Evolutionary conservation across 2,329 filamentous ascomycete species (phyloP), one percentile per base, ranked within the genome.

Genomic region (Mycosphaerella sp.): DNA sequence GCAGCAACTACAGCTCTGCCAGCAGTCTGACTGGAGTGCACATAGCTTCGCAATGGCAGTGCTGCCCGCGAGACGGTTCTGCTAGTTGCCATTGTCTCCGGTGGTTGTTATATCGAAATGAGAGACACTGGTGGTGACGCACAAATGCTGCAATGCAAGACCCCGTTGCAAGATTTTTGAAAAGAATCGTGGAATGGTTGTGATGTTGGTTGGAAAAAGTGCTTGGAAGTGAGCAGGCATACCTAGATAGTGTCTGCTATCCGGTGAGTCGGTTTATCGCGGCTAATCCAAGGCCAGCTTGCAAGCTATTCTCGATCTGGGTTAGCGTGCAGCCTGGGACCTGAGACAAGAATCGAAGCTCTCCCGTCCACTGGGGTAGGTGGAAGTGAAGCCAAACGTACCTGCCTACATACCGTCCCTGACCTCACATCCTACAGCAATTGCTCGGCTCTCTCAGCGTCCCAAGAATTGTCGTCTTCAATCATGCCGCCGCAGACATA

Each of bases 401-500:
- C 34, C 9, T 36, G 4, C 3, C 34, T n/a, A 11, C 34, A 38
- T n/a, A 6, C 12, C 34, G 5, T 29, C 4, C 21, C 21, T 21
- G 21, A 21, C 21, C 21, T 21, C 21, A 21, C 21, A 21, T 21
- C 21, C 21, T 21, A 21, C 21, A 21, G 21, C 26, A 29, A 29
- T 7, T 29, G 26, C 26, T 29, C 26, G 26, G 6, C 26, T 29
- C 26, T 6, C 26, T 7, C 26, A 29, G 26, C 26, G 6, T 4
- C 26, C 26, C 26, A 29, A 29, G 26, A 29, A 4, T 6, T 6
- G 26, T 7, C 26, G 26, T 29, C 26, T 29, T 29, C 5, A 29
- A 29, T 29, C 26, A 68, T 68, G 66, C 64, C 67, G 41, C 50
- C 62, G 21, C 67, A 71, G 63, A 90, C 83, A 68, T 97, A 95